Base-by-base conservation (phyloP, 2,329 filamentous ascomycete genomes). In the Madurella fahalii region DNA sequence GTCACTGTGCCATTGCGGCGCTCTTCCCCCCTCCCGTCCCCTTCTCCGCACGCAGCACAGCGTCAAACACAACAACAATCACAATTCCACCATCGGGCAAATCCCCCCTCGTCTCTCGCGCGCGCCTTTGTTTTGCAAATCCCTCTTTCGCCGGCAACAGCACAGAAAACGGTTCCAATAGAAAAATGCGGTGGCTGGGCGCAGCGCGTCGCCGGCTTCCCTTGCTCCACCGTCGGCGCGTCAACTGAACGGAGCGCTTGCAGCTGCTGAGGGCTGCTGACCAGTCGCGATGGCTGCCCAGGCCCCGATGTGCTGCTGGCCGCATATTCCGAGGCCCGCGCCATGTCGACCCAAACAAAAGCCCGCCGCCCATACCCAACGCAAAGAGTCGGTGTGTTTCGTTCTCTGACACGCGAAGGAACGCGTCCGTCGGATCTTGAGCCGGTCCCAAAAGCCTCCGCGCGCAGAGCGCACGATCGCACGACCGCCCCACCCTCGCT, bases 271-370 rank as follows among this genome's bases (percentile, higher is more conserved):
- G 51, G 45, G 47, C 51, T 54, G 25, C 56, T 54, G 57, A 57
- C 62, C 62, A 63, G 48, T 64, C 58, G 63, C 45, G 41, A 39
- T 54, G 54, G 53, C 54, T 54, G 58, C 59, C 60, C 61, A 62
- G 56, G 53, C 52, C 25, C 48, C 58, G 55, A 46, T 58, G 56
- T 60, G 64, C 62, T 52, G 47, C 39, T 61, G 64, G 63, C 64
- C 63, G 64, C 64, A 66, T 65, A 65, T 58, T 50, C 50, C 37
- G 59, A 60, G 64, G 62, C 64, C 64, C 59, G 63, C 62, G 51
- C 57, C 51, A 57, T 61, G 53, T 43, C 50, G 58, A 60, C 61
- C 62, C 56, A 60, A 65, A 58, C 59, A 65, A 54, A 55, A 56
- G 52, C 53, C 57, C 40, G 41, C 52, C 61, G 49, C 61, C 59